These are phyloP conservation scores for Pythium angustatum DNA, from an alignment of 352 stramenopile genomes.

Conservation along the genomic window DNA sequence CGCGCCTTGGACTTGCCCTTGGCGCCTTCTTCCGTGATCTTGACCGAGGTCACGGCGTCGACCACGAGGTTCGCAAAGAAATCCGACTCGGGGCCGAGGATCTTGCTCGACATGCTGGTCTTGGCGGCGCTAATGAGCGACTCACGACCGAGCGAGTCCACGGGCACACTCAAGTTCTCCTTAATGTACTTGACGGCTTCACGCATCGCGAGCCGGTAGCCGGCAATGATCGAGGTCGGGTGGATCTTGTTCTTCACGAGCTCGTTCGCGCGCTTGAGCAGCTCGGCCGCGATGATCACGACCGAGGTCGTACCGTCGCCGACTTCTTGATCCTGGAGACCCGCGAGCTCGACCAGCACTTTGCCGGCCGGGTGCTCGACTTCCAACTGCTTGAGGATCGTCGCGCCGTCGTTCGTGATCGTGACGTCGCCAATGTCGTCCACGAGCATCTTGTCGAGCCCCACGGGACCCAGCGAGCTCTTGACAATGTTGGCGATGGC, in stretches of 20 bases:
- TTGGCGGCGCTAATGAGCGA: constrained; percentile 97
- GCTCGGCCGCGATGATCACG: constrained; percentile 98
- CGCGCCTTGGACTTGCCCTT: constrained; percentile 85
- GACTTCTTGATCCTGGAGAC: constrained; percentile 99
- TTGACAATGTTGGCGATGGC: constrained; percentile 99
- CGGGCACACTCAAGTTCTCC: constrained; percentile 95
- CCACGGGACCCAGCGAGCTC: constrained; percentile 97
- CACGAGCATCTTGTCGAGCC: constrained; percentile 99
- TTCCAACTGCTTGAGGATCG: constrained; percentile 99
- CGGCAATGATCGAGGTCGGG: constrained; percentile 98
- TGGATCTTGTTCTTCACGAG: constrained; percentile 99
- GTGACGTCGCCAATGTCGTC: constrained; percentile 99
- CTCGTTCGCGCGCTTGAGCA: constrained; percentile 94
- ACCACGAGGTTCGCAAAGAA: constrained; percentile 99
- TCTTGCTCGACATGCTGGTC: constrained; percentile 99
- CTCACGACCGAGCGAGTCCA: constrained; percentile 92
- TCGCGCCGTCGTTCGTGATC: constrained; percentile 99
- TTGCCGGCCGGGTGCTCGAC: constrained; percentile 99
- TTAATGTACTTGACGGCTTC: constrained; percentile 99
- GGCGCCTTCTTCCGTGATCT: constrained; percentile 86
- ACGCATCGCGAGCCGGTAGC: constrained; percentile 98
- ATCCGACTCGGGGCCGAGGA: constrained; percentile 96
- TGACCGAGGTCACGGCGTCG: constrained; percentile 96
- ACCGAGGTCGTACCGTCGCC: constrained; percentile 99
- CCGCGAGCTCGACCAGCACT: constrained; percentile 97